Evolutionary conservation across 805 yeast species (phyloP).

Genomic region (Metschnikowia drakensbergensis): DNA sequence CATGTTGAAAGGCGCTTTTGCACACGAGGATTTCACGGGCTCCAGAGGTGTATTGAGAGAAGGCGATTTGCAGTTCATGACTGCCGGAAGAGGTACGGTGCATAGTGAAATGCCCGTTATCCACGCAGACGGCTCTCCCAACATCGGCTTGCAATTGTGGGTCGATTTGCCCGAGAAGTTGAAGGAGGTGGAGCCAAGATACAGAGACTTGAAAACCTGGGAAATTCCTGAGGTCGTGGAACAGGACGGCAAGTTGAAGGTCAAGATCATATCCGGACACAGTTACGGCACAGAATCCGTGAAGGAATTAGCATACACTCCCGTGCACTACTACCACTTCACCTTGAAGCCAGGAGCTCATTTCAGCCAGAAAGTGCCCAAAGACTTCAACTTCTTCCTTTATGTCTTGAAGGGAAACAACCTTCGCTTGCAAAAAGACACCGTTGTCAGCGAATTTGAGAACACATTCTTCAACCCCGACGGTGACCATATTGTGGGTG

Average conservation of each 20-base stretch:
- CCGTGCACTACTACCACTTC: conserved; percentile 66
- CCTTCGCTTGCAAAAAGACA: conserved; percentile 43
- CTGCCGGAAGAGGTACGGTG: conserved; percentile 84
- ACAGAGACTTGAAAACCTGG: conserved; percentile 66
- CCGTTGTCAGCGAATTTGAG: conserved; percentile 35
- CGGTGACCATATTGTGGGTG: conserved; percentile 60
- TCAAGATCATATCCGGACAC: conserved; percentile 74
- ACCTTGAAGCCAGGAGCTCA: conserved; percentile 61
- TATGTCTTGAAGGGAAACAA: conserved; percentile 61
- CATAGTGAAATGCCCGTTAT: conserved; percentile 84
- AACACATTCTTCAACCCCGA: conserved; percentile 65
- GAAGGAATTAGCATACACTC: conserved; percentile 76
- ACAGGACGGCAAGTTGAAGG: conserved; percentile 55
- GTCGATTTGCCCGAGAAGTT: conserved; percentile 19
- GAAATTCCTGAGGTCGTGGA: conserved; percentile 72
- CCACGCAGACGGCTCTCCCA: conserved; percentile 27
- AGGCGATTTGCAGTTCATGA: conserved; percentile 91
- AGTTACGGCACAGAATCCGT: conserved; percentile 70
- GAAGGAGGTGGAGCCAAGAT: conserved; percentile 55
- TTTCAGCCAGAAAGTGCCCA: conserved; percentile 57
- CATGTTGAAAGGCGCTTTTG: conserved; percentile 60
- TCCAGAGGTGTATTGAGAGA: conserved; percentile 68
- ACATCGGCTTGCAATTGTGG: conserved; percentile 77
- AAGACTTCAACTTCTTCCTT: conserved; percentile 62
- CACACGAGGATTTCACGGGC: conserved; percentile 87